Evolutionary conservation across 148 eudicot species (phyloP).

Genomic region (Rhododendron kiyosumense): DNA sequence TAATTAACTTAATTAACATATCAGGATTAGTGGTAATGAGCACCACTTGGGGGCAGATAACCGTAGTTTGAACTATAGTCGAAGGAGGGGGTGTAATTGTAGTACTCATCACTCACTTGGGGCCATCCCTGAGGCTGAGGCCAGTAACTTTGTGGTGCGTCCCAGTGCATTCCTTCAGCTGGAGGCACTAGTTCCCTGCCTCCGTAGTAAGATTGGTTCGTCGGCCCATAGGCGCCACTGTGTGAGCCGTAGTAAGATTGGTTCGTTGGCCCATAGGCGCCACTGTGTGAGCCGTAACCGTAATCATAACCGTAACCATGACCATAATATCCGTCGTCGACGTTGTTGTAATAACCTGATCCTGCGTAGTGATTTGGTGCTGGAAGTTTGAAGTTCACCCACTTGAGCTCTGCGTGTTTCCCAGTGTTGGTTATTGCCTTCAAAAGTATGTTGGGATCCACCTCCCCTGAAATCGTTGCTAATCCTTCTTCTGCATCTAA

Average conservation of each 20-base stretch:
- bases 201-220: background rate
- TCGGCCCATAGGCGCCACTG: background rate
- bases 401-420: conserved; percentile 27
- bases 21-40: background rate
- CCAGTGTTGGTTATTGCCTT: conserved; percentile 22
- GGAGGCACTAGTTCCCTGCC: background rate
- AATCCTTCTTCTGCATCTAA: conserved; percentile 25
- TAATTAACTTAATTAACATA: no score
- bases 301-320: background rate
- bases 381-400: conserved; percentile 22
- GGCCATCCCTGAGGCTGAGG: background rate
- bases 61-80: background rate
- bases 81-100: background rate
- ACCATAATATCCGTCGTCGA: background rate
- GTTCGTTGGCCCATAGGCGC: background rate
- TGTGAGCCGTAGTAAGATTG: background rate
- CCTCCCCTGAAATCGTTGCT: conserved; percentile 17
- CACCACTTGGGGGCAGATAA: background rate
- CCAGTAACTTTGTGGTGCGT: background rate
- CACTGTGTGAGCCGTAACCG: background rate
- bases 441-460: conserved; percentile 28
- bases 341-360: background rate
- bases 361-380: background rate
- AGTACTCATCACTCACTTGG: background rate
- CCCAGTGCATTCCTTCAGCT: background rate